Evolutionary conservation across 352 stramenopile genomes (phyloP), one percentile per base, ranked within the genome.

Genomic region (Albugo laibachii): DNA sequence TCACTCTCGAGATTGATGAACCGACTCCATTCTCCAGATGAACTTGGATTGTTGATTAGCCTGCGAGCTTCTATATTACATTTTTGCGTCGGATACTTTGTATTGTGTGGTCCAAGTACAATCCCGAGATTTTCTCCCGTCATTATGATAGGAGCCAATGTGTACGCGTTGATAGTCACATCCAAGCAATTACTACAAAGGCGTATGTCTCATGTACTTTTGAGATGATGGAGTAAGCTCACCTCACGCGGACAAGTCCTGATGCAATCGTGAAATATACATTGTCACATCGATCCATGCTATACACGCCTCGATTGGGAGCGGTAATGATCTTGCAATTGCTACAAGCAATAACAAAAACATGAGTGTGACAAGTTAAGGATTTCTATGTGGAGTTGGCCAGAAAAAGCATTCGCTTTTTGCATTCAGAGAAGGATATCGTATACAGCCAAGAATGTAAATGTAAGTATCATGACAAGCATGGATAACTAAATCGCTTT

Each of bases 251-350:
- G 39, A 93, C 60, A 36, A 91, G 69, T n/a, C 85, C 80, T 1
- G 80, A 74, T 20, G 94, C 83, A 14, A 62, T 63, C 12, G 73
- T 81, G 12, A 98, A 74, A 15, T 83, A 80, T 13, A 93, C 85
- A 19, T 93, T 93, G 62, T 97, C 88, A 58, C 92, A 97, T 15
- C 95, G 84, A 43, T 97, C 86, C 41, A 97, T 72, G 14, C 86
- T 85, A 16, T 95, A 61, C 45, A 97, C 78, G 4, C 88, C 88
- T 14, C 77, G 85, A 44, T 92, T 93, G 18, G 91, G 88, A n/a
- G 83, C 91, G n/a, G 91, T 76, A 39, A 98, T 76, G 50, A 98
- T 93, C 31, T 83, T 95, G 66, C 89, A 97, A 56, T 96, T 95
- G 49, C 91, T 92, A 59, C 88, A 97, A 19, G 76, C 84, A 16